Percentiles rank a stretch among this genome's conserved stretches.
Evolutionary conservation across 2,329 filamentous ascomycete species (phyloP).

Genomic region (Tolypocladium paradoxum): DNA sequence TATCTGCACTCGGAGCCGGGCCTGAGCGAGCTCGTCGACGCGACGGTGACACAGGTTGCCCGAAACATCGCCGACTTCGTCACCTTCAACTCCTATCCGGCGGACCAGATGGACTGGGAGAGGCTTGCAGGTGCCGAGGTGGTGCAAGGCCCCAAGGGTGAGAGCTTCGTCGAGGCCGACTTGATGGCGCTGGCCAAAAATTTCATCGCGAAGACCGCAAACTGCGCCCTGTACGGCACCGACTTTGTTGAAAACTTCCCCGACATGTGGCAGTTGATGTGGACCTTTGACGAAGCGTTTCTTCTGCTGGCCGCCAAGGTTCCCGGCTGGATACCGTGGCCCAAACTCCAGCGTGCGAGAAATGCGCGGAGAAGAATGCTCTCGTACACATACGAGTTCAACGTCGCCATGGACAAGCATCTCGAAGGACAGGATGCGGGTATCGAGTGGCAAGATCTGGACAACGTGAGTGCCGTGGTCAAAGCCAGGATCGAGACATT

Average conservation of each 20-base stretch:
- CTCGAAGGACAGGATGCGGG: constrained; percentile 19
- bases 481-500: constrained; percentile 18
- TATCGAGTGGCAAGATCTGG: constrained; percentile 24
- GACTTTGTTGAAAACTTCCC: constrained; percentile 30
- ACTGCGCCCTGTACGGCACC: constrained; percentile 24
- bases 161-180: constrained; percentile 20
- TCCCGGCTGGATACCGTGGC: constrained; percentile 22
- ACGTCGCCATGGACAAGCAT: constrained; percentile 23
- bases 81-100: constrained; percentile 24
- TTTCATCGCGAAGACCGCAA: constrained; percentile 24
- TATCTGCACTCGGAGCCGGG: constrained; percentile 14
- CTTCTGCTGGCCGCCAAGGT: constrained; percentile 17
- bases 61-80: constrained; percentile 22
- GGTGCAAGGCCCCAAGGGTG: constrained; percentile 14
- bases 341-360: constrained; percentile 19
- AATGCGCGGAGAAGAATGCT: constrained; percentile 17
- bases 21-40: constrained; percentile 11
- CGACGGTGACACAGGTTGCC: constrained; percentile 13
- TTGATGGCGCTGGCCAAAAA: constrained; percentile 22
- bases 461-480: constrained; percentile 23
- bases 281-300: constrained; percentile 25
- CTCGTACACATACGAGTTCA: constrained; percentile 19
- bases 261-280: constrained; percentile 25
- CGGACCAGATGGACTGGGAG: constrained; percentile 29
- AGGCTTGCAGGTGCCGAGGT: constrained; percentile 18